Percentiles rank a stretch among this genome's conserved stretches.
phyloP scores from a whole-genome alignment of 805 yeast species.

The Kuraishia piskuri region DNA sequence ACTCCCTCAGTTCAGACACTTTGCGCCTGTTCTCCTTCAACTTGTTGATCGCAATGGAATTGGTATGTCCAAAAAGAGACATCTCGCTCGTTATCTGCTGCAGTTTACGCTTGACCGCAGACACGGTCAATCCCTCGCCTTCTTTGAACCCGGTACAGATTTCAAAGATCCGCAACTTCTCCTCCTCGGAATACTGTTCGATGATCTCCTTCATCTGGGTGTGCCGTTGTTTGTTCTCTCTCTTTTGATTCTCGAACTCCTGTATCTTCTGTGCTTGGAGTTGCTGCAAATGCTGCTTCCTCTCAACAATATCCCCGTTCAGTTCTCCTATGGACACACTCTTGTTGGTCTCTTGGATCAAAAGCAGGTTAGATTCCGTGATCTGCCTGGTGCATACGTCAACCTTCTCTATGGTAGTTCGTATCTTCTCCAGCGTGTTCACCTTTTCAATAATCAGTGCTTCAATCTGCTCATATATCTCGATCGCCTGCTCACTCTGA shows the following conservation, averaged over 20 bases:
- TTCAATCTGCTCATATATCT: slow-evolving; percentile 21
- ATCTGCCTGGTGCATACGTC: slow-evolving; percentile 19
- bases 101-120: slow-evolving; percentile 27
- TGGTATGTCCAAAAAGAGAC: slow-evolving; percentile 16
- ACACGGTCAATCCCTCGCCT: slow-evolving; percentile 25
- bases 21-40: slow-evolving; percentile 30
- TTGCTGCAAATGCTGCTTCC: slow-evolving; percentile 10
- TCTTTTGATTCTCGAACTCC: slow-evolving; percentile 12
- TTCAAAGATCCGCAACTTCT: slow-evolving; percentile 30
- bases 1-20: slow-evolving; percentile 25
- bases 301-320: slow-evolving; percentile 8
- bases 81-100: slow-evolving; percentile 33
- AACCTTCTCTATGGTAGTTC: slow-evolving; percentile 12
- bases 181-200: slow-evolving; percentile 27
- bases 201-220: slow-evolving; percentile 16
- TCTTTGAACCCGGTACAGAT: slow-evolving; percentile 24
- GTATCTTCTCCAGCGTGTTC: slow-evolving; percentile 13
- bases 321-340: slow-evolving; percentile 21
- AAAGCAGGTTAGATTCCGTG: slow-evolving; percentile 16
- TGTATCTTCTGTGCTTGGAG: slow-evolving; percentile 20
- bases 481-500: slow-evolving; percentile 7
- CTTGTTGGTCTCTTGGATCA: slow-evolving; percentile 32
- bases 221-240: slow-evolving; percentile 7
- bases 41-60: slow-evolving; percentile 16
- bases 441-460: slow-evolving; percentile 14